These are phyloP conservation scores for Daldinia concentrica DNA, from an alignment of 495 filamentous ascomycete species.

Conservation along the genomic window DNA sequence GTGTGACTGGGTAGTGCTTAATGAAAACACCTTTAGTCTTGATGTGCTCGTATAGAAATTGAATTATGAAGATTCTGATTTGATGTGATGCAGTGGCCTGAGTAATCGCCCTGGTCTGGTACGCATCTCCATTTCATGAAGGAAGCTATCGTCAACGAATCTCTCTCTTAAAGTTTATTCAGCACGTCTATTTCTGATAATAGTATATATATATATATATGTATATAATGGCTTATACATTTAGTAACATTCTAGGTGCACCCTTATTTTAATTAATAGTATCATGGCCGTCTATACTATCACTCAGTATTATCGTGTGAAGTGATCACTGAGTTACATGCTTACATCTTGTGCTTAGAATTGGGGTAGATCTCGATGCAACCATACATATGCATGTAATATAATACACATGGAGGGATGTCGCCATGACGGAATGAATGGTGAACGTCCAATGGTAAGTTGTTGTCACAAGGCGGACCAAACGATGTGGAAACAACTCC, in stretches of 20 bases:
- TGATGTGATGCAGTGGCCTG: constrained; percentile 1
- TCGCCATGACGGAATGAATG: not conserved
- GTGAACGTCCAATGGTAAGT: constrained; percentile 3
- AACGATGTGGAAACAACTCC: too few relatives aligned
- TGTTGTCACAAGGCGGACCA: too few relatives aligned
- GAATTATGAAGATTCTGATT: not conserved
- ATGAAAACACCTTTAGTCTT: constrained; percentile 42
- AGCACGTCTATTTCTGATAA: not conserved
- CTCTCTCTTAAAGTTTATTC: not conserved
- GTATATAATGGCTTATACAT: too few relatives aligned
- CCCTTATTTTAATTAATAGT: too few relatives aligned
- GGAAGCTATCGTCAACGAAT: not conserved
- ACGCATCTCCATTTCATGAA: constrained; percentile 1
- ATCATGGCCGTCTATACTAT: not conserved
- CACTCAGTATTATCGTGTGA: not conserved
- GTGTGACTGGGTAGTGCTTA: not conserved
- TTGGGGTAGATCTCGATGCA: constrained; percentile 11
- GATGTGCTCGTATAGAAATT: not conserved
- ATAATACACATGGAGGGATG: not conserved
- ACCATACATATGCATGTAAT: constrained; percentile 12
- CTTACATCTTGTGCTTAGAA: not conserved
- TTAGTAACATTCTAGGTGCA: not conserved
- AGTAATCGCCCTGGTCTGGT: constrained; percentile 38
- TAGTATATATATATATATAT: too few relatives aligned
- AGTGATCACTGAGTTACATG: not conserved